Base-by-base conservation (phyloP, 164 flowering plant genomes). In the Buxus sempervirens region DNA sequence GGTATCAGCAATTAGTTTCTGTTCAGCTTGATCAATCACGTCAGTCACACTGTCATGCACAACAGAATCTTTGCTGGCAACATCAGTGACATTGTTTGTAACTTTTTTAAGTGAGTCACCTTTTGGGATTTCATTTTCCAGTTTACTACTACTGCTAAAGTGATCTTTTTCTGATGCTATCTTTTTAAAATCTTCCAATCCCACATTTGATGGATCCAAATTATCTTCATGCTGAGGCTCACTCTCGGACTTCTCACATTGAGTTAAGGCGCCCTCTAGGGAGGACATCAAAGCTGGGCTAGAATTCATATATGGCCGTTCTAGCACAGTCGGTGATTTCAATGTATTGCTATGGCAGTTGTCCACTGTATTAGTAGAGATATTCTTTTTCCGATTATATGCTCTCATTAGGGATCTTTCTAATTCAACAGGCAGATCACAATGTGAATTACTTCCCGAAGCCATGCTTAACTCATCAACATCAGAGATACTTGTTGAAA, bases 391-490 rank as follows among this genome's bases (percentile, higher is more conserved):
- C 0, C 26, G 61, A 62, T 10, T 26, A 62, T 4, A 1, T 12
- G 20, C 1, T 42, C 9, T 41, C 26, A 22, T 54, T 22, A 28
- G 54, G 13, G 12, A 15, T 20, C n/a, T 54, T 41, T 22, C 53
- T 42, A 42, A 13, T 41, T 19, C 22, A 45, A 22, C 9, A 41
- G 54, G 54, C 9, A 45, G 10, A 42, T 9, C 27, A 41, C 4
- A 22, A 42, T 3, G 22, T 42, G 54, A 49, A 56, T 53, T 67
- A 54, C 27, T 71, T 64, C 54, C 75, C 41, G 67, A 15, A 51
- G 61, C 51, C 9, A 36, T 61, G 25, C 60, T 63, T 56, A 60
- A 42, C 65, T 70, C 26, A 57, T 48, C 54, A 21, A 25, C 28
- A 63, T 41, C 38, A 60, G 26, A 42, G 38, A 22, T 38, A 59